These are phyloP conservation scores for Pilobolus umbonatus DNA, from an alignment of 192 early-diverging fungal species.

Conservation along the genomic window DNA sequence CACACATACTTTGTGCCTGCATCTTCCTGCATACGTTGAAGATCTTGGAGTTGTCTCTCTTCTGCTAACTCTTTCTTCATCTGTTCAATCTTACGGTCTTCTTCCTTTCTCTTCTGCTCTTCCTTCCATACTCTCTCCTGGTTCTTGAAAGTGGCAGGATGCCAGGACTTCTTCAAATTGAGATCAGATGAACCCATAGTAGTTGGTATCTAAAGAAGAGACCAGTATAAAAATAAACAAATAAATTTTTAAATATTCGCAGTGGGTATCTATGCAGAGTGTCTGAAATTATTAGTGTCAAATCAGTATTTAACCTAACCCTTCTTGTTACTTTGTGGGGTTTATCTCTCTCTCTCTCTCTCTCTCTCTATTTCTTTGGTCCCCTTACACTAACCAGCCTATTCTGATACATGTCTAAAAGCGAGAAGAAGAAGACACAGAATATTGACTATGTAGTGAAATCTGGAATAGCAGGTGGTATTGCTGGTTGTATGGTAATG, in stretches of 20 bases:
- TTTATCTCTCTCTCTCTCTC: background rate
- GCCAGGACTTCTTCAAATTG: constrained; percentile 92
- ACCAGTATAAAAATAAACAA: no score
- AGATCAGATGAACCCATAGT: constrained; percentile 36
- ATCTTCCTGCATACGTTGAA: constrained; percentile 72
- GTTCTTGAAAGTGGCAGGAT: constrained; percentile 87
- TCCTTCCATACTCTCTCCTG: constrained; percentile 88
- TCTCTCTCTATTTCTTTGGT: background rate
- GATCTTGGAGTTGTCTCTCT: constrained; percentile 82
- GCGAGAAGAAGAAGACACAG: constrained; percentile 12
- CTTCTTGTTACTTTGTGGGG: background rate
- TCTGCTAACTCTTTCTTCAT: constrained; percentile 88
- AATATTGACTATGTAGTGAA: constrained; percentile 42
- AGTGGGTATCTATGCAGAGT: no score
- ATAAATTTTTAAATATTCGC: no score
- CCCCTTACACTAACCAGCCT: no score
- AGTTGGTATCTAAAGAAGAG: no score
- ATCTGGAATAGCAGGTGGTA: constrained; percentile 46
- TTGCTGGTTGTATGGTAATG: constrained; percentile 47
- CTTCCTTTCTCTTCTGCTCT: constrained; percentile 78
- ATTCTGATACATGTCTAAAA: constrained; percentile 2
- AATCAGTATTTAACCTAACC: no score
- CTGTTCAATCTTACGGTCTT: constrained; percentile 83
- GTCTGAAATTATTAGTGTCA: no score
- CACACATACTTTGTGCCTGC: constrained; percentile 45